Evolutionary conservation across 2,329 filamentous ascomycete species (phyloP).

Genomic region (Ophiostoma populinum): DNA sequence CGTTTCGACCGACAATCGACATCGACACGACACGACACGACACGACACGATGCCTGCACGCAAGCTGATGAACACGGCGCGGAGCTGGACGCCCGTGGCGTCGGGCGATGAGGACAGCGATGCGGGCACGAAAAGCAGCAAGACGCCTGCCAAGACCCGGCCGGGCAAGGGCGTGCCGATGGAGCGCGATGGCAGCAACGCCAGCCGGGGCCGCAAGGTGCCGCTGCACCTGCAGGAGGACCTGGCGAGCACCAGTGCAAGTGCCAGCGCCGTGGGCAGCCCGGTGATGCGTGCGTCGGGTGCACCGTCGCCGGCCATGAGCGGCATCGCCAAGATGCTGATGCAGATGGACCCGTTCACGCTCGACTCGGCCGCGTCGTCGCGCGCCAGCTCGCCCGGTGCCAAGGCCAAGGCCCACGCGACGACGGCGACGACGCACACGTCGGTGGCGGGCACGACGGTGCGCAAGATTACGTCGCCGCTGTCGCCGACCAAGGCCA

Average conservation of each 20-base stretch:
- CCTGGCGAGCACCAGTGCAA: conserved; percentile 42
- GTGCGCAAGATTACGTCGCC: conserved; percentile 3
- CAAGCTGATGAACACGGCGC: conserved; percentile 37
- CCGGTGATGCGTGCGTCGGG: conserved; percentile 33
- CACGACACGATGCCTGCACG: too few species aligned
- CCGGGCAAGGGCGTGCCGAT: neutral
- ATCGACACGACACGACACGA: too few species aligned
- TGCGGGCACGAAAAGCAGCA: conserved; percentile 16
- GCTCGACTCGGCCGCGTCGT: conserved; percentile 34
- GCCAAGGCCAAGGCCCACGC: conserved; percentile 19
- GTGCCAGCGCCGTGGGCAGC: too few species aligned
- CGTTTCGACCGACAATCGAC: neutral
- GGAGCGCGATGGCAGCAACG: conserved; percentile 14
- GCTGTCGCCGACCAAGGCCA: conserved; percentile 1
- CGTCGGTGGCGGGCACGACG: neutral
- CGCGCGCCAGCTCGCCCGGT: conserved; percentile 28
- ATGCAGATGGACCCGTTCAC: conserved; percentile 65
- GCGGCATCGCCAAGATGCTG: conserved; percentile 70
- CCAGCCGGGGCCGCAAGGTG: conserved; percentile 19
- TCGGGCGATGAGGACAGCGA: conserved; percentile 44
- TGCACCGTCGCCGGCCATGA: conserved; percentile 37
- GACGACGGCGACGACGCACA: conserved; percentile 8
- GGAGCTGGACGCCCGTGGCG: conserved; percentile 36
- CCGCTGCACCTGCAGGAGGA: conserved; percentile 30
- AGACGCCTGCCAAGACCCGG: conserved; percentile 10